Base-by-base conservation (phyloP, 768 basidiomycete genomes). In the Fomitopsis pulvina region DNA sequence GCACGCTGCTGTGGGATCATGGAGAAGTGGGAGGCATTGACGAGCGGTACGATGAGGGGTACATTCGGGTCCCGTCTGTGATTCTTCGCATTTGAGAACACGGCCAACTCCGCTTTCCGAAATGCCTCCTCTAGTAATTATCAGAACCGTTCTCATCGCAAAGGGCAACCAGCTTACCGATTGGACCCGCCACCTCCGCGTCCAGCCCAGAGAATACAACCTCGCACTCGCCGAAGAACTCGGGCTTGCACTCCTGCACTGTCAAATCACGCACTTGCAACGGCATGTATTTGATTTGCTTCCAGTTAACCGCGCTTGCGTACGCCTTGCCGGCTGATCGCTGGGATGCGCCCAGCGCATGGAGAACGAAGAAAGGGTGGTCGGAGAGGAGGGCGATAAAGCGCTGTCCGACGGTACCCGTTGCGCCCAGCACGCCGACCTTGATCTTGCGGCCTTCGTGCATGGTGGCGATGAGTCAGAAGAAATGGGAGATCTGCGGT, bases 71-170 rank as follows among this genome's bases (percentile, higher is more conserved):
- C 95, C 18, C 94, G 75, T 42, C 96, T 80, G 68, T 85, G 92
- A 68, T 93, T 96, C 70, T 95, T 96, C n/a, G 95, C 83, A 56
- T 99, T 98, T 20, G 92, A 95, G 69, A 97, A 99, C 10, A 99
- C 85, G 48, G 87, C 82, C 21, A 95, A 78, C 60, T 98, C 87
- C 20, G 95, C 91, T 14, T 75, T 65, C 56, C 94, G 77, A 69
- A 98, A 95, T 0, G 87, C 84, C 24, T 75, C 70, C 75, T 99
- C 95, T 96, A 64, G 32, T 29, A n/a, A n/a, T 14, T 28, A 5
- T 12, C 14, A 37, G 14, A 6, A 37, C 14, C 47, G 37, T 27
- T 34, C 22, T 40, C 10, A 21, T 27, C 24, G 45, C 18, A 43
- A 47, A 40, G 41, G 27, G 41, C 20, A 21, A 32, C 26, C 38